Percentiles rank a stretch among this genome's conserved stretches.
phyloP scores from a whole-genome alignment of 192 early-diverging fungal genomes.

The Pilaira anomala region DNA sequence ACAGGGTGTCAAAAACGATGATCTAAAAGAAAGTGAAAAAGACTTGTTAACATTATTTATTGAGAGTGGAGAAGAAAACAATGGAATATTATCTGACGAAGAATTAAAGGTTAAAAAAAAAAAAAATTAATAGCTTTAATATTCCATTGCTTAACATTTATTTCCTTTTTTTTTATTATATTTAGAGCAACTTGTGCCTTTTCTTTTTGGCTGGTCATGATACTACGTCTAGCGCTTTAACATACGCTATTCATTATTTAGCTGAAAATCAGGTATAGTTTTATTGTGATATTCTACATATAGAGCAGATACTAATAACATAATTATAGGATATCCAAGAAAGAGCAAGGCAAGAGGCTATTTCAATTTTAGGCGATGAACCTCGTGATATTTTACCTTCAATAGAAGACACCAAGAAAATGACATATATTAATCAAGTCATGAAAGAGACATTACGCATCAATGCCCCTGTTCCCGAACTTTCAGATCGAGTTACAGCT shows the following conservation, averaged over 20 bases:
- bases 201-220: constrained; percentile 58
- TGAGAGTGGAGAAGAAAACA: constrained; percentile 9
- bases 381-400: constrained; percentile 47
- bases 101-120: constrained; percentile 13
- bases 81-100: background rate
- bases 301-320: too few species aligned
- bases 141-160: too few species aligned
- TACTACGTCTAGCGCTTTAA: constrained; percentile 54
- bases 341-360: constrained; percentile 51
- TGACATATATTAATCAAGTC: constrained; percentile 48
- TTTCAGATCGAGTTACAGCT: background rate
- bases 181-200: constrained; percentile 26
- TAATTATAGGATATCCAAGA: constrained; percentile 48
- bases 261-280: constrained; percentile 42
- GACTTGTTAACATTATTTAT: constrained; percentile 34
- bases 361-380: constrained; percentile 49
- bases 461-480: background rate
- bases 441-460: constrained; percentile 40
- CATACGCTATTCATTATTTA: constrained; percentile 45
- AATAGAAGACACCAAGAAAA: constrained; percentile 48
- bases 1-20: too few species aligned
- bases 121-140: too few species aligned
- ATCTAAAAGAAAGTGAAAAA: constrained; percentile 9
- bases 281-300: too few species aligned
- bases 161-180: too few species aligned